Evolutionary conservation across 768 basidiomycete genomes (phyloP).

Genomic region (Boletus pseudopeckii): DNA sequence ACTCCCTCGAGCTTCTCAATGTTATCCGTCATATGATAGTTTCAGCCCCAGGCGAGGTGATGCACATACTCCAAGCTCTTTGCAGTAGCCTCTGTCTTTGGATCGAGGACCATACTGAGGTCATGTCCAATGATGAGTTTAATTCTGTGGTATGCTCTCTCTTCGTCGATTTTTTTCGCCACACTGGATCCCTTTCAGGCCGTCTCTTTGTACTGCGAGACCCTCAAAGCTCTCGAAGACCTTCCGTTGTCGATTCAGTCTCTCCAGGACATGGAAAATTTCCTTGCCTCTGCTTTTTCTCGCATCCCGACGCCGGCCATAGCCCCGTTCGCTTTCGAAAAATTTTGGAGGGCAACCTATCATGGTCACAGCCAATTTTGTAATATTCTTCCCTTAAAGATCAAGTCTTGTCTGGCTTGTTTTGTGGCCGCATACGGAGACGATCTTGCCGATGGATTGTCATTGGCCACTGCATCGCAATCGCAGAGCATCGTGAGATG

Average conservation of each 20-base stretch:
- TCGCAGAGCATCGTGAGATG: conserved; percentile 31
- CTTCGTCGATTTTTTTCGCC: neutral
- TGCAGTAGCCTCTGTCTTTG: conserved; percentile 44
- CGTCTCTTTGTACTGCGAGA: conserved; percentile 42
- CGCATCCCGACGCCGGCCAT: conserved; percentile 44
- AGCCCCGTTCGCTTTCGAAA: conserved; percentile 51
- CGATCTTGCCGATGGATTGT: conserved; percentile 44
- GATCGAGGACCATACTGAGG: conserved; percentile 46
- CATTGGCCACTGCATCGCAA: conserved; percentile 37
- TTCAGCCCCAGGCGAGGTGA: conserved; percentile 26
- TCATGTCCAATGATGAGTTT: conserved; percentile 44
- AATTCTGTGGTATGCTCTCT: conserved; percentile 42
- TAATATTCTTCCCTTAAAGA: conserved; percentile 37
- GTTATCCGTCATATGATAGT: conserved; percentile 34
- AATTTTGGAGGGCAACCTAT: conserved; percentile 59
- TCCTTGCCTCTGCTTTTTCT: conserved; percentile 51
- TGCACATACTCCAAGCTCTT: conserved; percentile 36
- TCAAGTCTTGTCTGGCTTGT: conserved; percentile 44
- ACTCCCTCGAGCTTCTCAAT: conserved; percentile 38
- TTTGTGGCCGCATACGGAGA: conserved; percentile 47
- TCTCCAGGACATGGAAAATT: conserved; percentile 40
- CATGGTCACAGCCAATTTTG: conserved; percentile 39
- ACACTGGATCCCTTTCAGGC: conserved; percentile 17
- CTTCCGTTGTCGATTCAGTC: conserved; percentile 39
- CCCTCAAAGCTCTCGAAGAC: conserved; percentile 38